phyloP scores from a whole-genome alignment of 2,329 filamentous ascomycete species.

The Neofusicoccum parvum region DNA sequence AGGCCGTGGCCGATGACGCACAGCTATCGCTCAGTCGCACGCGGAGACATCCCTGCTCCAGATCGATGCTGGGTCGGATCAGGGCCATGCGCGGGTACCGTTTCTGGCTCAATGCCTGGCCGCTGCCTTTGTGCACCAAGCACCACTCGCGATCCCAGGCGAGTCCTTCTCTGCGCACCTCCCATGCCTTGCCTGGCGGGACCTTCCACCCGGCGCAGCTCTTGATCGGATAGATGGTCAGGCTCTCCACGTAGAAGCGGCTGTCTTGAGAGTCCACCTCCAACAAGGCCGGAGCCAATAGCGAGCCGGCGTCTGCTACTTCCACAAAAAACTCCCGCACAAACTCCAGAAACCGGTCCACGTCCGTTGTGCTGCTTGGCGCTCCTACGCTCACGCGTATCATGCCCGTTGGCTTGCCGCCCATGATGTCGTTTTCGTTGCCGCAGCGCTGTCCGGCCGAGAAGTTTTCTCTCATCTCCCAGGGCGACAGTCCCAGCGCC shows the following conservation, averaged over 20 bases:
- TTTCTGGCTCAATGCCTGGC: constrained; percentile 85
- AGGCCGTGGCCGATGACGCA: constrained; percentile 32
- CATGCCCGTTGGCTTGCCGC: constrained; percentile 84
- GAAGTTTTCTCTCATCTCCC: constrained; percentile 84
- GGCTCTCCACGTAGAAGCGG: constrained; percentile 48
- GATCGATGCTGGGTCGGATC: constrained; percentile 73
- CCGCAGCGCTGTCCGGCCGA: constrained; percentile 84
- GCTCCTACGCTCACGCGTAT: constrained; percentile 85
- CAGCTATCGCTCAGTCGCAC: constrained; percentile 56
- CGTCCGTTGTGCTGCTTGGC: constrained; percentile 80
- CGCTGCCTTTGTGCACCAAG: constrained; percentile 82
- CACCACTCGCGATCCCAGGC: constrained; percentile 98
- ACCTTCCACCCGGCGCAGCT: constrained; percentile 82
- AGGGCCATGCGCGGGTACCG: constrained; percentile 85
- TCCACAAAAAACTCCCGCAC: constrained; percentile 54
- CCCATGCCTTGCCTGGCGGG: constrained; percentile 67
- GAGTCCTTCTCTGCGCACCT: constrained; percentile 77
- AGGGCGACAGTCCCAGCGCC: constrained; percentile 71
- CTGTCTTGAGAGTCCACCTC: constrained; percentile 27
- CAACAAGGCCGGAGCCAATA: constrained; percentile 23
- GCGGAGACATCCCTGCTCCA: constrained; percentile 65
- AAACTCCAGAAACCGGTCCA: constrained; percentile 72
- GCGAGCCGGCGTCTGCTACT: constrained; percentile 20
- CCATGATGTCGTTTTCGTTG: constrained; percentile 76
- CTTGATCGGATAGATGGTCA: constrained; percentile 85